phyloP scores from a whole-genome alignment of 1,284 basidiomycete genomes.

The Tylopilus orsonianus region DNA sequence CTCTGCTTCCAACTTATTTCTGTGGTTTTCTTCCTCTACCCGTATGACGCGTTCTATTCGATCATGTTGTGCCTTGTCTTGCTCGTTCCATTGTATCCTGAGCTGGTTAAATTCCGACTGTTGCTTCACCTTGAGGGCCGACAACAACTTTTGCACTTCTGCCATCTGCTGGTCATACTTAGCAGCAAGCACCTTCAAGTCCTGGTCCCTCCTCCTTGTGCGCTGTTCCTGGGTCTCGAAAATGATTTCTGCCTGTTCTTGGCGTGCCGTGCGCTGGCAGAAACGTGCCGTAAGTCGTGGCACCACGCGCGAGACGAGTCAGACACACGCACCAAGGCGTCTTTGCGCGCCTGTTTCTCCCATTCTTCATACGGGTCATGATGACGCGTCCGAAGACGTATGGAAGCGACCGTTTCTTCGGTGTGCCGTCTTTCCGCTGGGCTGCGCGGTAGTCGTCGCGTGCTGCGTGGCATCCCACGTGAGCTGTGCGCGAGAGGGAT shows the following conservation, averaged over 20 bases:
- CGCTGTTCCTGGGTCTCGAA: conserved; percentile 41
- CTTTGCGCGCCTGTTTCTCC: conserved; percentile 64
- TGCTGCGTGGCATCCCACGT: conserved; percentile 10
- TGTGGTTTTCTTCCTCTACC: conserved; percentile 61
- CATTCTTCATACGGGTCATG: conserved; percentile 78
- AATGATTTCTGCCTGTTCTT: conserved; percentile 45
- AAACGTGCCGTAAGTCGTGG: background rate
- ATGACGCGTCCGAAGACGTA: conserved; percentile 63
- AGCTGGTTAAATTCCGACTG: conserved; percentile 48
- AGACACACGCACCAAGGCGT: conserved; percentile 62
- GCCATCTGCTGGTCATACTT: conserved; percentile 47
- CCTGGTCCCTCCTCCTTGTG: conserved; percentile 37
- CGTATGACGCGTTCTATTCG: conserved; percentile 65
- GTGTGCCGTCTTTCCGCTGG: conserved; percentile 51
- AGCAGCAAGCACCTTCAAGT: conserved; percentile 39
- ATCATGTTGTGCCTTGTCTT: conserved; percentile 54
- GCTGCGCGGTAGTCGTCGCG: conserved; percentile 24
- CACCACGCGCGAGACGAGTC: background rate
- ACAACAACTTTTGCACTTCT: conserved; percentile 48
- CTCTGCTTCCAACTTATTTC: conserved; percentile 52
- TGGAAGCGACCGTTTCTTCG: conserved; percentile 68
- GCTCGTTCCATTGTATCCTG: conserved; percentile 47
- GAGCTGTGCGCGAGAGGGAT: background rate
- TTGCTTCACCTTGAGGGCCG: conserved; percentile 42
- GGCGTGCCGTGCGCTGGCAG: conserved; percentile 58